A percentile compares a stretch with the other conserved stretches of the same genome.
Conservation (phyloP, 1,284 basidiomycete species). For the Cryptococcus sp. region DNA sequence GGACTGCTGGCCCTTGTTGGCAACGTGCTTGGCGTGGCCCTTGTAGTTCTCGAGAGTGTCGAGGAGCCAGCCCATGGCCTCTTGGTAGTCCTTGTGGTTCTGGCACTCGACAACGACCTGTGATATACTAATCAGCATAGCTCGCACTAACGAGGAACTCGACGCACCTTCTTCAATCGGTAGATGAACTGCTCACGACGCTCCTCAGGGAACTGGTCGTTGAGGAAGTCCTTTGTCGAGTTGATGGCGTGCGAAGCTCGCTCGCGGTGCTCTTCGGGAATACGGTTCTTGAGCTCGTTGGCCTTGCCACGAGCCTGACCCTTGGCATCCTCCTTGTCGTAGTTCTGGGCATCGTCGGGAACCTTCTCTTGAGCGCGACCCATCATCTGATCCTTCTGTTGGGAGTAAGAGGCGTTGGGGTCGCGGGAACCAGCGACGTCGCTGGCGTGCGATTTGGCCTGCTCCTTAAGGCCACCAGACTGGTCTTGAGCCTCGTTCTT, state of each 20-base stretch:
- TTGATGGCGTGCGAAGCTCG: constrained; percentile 47
- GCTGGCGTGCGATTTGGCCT: constrained; percentile 57
- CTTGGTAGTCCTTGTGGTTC: constrained; percentile 86
- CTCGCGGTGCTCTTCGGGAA: constrained; percentile 48
- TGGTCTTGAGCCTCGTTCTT: constrained; percentile 39
- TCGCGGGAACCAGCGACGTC: constrained; percentile 54
- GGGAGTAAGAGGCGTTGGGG: constrained; percentile 49
- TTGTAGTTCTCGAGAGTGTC: constrained; percentile 73
- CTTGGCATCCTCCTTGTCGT: constrained; percentile 60
- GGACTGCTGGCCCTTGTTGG: constrained; percentile 49
- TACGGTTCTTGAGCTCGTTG: constrained; percentile 59
- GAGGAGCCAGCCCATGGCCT: constrained; percentile 74
- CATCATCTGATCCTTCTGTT: constrained; percentile 44
- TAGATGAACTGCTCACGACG: constrained; percentile 62
- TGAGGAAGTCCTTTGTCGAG: constrained; percentile 66
- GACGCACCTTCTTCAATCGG: constrained; percentile 60
- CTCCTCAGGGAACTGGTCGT: constrained; percentile 85
- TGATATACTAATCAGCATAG: not conserved
- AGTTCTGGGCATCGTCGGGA: constrained; percentile 48
- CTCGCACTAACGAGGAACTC: not conserved
- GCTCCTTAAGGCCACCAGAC: constrained; percentile 54
- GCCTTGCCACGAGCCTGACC: constrained; percentile 54
- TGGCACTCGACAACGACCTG: constrained; percentile 69
- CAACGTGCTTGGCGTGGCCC: constrained; percentile 61
- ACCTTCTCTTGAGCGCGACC: constrained; percentile 46